Conservation (phyloP, 352 stramenopile genomes). For the Pythium inflatum region DNA sequence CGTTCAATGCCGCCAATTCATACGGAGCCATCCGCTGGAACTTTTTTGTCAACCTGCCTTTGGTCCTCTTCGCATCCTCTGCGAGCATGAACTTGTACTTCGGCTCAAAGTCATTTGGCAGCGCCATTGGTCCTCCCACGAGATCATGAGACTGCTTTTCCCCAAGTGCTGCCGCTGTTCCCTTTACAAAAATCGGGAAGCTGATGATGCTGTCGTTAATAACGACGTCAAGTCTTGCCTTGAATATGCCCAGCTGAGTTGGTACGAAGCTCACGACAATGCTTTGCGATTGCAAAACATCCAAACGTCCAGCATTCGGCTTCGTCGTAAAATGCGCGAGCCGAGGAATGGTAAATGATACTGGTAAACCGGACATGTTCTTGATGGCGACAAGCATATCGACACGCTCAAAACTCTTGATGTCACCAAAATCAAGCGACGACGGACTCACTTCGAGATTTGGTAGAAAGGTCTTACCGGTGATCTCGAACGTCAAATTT, state of each 20-base stretch:
- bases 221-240: constrained; percentile 42
- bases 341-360: constrained; percentile 66
- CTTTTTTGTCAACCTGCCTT: constrained; percentile 47
- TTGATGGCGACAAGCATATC: constrained; percentile 88
- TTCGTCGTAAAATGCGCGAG: constrained; percentile 79
- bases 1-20: constrained; percentile 63
- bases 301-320: constrained; percentile 67
- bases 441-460: constrained; percentile 49
- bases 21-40: constrained; percentile 72
- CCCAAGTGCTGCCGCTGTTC: constrained; percentile 59
- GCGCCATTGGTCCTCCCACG: constrained; percentile 61
- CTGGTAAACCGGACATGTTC: constrained; percentile 71
- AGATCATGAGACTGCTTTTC: constrained; percentile 41
- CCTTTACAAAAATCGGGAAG: constrained; percentile 68
- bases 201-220: constrained; percentile 56
- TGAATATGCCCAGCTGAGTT: constrained; percentile 83
- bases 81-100: constrained; percentile 91
- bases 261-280: constrained; percentile 90
- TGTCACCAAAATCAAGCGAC: constrained; percentile 83
- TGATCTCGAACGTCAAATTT: constrained; percentile 79
- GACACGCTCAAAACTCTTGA: constrained; percentile 70
- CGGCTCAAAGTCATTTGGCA: constrained; percentile 85
- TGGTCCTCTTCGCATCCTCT: constrained; percentile 69
- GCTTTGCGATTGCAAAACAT: constrained; percentile 89
- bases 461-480: constrained; percentile 60